Percentiles rank a stretch among this genome's conserved stretches.
phyloP scores from a whole-genome alignment of 192 early-diverging fungal species.

The Obelidium mucronatum region DNA sequence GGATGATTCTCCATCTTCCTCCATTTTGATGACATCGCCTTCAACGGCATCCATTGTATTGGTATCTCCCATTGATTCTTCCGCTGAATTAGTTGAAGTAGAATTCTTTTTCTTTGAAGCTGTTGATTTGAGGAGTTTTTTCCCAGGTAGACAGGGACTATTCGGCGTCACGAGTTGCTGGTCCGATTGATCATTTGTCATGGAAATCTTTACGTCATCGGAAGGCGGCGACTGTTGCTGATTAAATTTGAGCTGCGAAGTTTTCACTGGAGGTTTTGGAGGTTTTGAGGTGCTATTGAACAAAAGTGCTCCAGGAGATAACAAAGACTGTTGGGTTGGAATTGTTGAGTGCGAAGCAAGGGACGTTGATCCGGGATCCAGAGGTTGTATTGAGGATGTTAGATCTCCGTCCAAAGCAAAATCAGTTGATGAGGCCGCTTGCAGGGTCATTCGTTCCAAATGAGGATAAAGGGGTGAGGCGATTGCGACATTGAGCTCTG shows the following conservation, averaged over 20 bases:
- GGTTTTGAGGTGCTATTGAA: neutral
- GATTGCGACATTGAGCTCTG: too few species aligned
- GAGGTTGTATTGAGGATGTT: neutral
- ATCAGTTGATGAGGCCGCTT: constrained; percentile 2
- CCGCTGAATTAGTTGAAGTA: too few species aligned
- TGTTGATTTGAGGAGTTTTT: neutral
- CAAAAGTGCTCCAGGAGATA: too few species aligned
- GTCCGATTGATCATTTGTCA: too few species aligned
- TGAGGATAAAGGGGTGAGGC: constrained; percentile 32
- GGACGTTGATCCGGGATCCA: too few species aligned
- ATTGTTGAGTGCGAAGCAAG: too few species aligned
- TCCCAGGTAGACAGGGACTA: neutral
- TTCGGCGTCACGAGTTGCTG: neutral
- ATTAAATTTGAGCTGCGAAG: neutral
- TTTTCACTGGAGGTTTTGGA: neutral
- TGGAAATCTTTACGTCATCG: neutral
- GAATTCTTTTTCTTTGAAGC: neutral
- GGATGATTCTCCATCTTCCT: too few species aligned
- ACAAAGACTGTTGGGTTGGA: too few species aligned
- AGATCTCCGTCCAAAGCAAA: constrained; percentile 23
- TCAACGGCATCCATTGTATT: too few species aligned
- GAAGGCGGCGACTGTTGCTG: neutral
- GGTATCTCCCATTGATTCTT: too few species aligned
- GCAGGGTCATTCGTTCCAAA: constrained; percentile 22
- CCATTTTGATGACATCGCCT: too few species aligned